These are phyloP conservation scores for Podila horticola DNA, from an alignment of 192 early-diverging fungal species.

Conservation along the genomic window DNA sequence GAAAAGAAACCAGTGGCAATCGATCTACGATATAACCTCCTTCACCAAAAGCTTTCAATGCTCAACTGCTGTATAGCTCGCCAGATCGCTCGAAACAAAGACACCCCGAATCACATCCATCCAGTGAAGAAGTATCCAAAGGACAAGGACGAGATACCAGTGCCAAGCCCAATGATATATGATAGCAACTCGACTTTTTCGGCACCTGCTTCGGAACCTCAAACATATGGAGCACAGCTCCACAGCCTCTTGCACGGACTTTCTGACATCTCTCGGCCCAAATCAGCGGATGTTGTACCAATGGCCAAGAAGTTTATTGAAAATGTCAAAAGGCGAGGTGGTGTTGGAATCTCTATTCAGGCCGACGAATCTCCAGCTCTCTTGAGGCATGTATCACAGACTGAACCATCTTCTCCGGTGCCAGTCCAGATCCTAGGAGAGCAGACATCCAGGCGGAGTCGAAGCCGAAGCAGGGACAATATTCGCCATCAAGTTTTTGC, in stretches of 20 bases:
- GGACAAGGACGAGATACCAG: background rate
- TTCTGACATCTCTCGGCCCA: conserved; percentile 39
- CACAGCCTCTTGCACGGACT: conserved; percentile 35
- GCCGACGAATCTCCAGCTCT: too few species aligned
- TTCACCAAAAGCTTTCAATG: conserved; percentile 84
- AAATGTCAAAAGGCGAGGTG: conserved; percentile 27
- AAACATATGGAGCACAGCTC: conserved; percentile 23
- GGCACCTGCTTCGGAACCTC: conserved; percentile 2
- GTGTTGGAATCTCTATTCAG: background rate
- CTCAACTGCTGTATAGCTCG: conserved; percentile 81
- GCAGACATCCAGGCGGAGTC: background rate
- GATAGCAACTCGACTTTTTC: background rate
- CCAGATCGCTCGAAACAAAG: conserved; percentile 28
- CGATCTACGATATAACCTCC: conserved; percentile 72
- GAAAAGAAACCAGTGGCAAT: conserved; percentile 56
- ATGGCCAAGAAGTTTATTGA: conserved; percentile 40
- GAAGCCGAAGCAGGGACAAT: conserved; percentile 1
- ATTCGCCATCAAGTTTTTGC: background rate
- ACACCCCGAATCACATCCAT: conserved; percentile 17
- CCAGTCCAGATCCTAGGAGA: conserved; percentile 31
- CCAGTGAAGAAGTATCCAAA: conserved; percentile 14
- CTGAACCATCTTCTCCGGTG: conserved; percentile 20
- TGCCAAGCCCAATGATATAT: background rate
- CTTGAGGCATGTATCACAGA: conserved; percentile 1
- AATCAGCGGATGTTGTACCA: conserved; percentile 42